These are phyloP conservation scores for Colletotrichum tabaci DNA, from an alignment of 2,329 filamentous ascomycete species.

Conservation along the genomic window DNA sequence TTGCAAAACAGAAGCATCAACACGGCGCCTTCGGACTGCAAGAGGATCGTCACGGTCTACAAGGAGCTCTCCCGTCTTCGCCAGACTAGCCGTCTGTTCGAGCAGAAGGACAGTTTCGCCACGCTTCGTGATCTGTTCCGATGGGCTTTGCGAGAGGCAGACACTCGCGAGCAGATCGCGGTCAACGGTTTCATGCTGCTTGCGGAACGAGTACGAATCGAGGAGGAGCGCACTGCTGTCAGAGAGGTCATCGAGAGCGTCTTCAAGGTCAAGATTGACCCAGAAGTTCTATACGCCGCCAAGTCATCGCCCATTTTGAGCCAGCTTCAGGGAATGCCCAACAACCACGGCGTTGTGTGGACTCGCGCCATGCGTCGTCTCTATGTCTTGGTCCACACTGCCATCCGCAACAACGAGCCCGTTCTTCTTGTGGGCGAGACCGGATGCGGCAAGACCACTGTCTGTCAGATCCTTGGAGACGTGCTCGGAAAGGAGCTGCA, in stretches of 20 bases:
- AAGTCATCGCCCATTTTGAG: conserved; percentile 69
- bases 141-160: conserved; percentile 90
- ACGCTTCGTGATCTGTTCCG: conserved; percentile 95
- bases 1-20: conserved; percentile 88
- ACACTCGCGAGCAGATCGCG: conserved; percentile 90
- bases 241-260: conserved; percentile 90
- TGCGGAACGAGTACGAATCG: conserved; percentile 93
- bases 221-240: conserved; percentile 87
- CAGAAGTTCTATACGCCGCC: conserved; percentile 79
- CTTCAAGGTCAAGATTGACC: conserved; percentile 88
- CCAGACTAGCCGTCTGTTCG: conserved; percentile 92
- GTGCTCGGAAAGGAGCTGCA: conserved; percentile 82
- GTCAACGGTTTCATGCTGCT: conserved; percentile 96
- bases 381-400: conserved; percentile 89
- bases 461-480: conserved; percentile 92
- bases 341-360: conserved; percentile 85
- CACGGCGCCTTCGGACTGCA: conserved; percentile 91
- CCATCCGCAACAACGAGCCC: conserved; percentile 91
- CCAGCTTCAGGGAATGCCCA: conserved; percentile 61
- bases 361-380: conserved; percentile 94
- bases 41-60: conserved; percentile 93
- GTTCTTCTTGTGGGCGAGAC: conserved; percentile 96
- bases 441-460: conserved; percentile 96
- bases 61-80: conserved; percentile 90
- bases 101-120: conserved; percentile 97